These are phyloP conservation scores for Zostera marina DNA, from an alignment of 116 monocot genomes.

Conservation along the genomic window DNA sequence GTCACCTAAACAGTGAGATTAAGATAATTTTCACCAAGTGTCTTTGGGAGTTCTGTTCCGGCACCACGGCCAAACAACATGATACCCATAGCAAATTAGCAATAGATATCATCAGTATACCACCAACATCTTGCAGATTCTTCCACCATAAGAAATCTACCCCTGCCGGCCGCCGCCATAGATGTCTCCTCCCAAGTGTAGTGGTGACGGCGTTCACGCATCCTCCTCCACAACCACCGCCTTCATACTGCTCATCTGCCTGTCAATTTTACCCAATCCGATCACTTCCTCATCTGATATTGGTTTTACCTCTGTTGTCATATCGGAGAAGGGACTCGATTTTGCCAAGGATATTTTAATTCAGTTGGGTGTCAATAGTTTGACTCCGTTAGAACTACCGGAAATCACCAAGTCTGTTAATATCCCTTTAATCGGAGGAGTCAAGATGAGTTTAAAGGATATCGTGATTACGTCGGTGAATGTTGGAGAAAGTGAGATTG, in stretches of 20 bases:
- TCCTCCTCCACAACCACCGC: not conserved
- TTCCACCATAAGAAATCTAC: too few species aligned
- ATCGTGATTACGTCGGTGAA: constrained; percentile 33
- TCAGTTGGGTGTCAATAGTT: constrained; percentile 24
- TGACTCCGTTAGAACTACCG: constrained; percentile 37
- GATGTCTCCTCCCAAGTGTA: too few species aligned
- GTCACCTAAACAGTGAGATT: too few species aligned
- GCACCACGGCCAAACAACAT: too few species aligned
- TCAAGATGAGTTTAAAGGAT: constrained; percentile 26
- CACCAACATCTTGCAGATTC: too few species aligned
- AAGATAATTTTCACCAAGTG: too few species aligned
- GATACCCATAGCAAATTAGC: too few species aligned
- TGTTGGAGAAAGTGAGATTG: constrained; percentile 39
- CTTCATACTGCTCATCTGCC: constrained; percentile 17
- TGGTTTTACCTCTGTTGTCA: constrained; percentile 40
- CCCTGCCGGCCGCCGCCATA: too few species aligned
- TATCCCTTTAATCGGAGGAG: constrained; percentile 55
- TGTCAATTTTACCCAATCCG: constrained; percentile 13
- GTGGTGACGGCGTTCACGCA: not conserved
- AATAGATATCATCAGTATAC: too few species aligned
- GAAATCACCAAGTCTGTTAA: constrained; percentile 41
- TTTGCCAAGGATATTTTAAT: constrained; percentile 63
- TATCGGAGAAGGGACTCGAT: constrained; percentile 67
- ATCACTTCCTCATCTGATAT: constrained; percentile 9
- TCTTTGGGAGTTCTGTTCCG: too few species aligned